phyloP scores from a whole-genome alignment of 441 rosid genomes.

The Eutrema salsugineum region DNA sequence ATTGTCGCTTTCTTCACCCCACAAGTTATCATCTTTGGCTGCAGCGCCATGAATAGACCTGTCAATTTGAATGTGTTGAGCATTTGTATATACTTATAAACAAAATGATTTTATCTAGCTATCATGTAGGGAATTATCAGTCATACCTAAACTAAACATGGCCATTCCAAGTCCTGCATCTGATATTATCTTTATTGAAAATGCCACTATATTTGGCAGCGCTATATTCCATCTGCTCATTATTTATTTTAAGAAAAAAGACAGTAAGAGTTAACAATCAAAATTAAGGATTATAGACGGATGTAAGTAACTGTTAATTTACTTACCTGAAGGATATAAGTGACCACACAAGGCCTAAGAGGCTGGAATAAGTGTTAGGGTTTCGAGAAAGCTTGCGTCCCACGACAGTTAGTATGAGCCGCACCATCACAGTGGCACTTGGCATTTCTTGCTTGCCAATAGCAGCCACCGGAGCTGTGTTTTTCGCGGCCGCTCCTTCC shows the following conservation, averaged over 20 bases:
- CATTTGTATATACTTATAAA: neutral
- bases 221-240: constrained; percentile 60
- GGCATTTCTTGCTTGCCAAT: constrained; percentile 56
- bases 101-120: neutral
- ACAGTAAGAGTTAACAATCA: neutral
- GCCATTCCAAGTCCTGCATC: constrained; percentile 92
- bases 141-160: constrained; percentile 77
- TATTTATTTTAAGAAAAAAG: neutral
- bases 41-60: constrained; percentile 87
- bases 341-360: constrained; percentile 73
- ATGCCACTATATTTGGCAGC: constrained; percentile 58
- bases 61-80: neutral
- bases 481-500: constrained; percentile 30
- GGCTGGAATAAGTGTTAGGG: constrained; percentile 75
- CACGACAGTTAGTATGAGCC: constrained; percentile 60
- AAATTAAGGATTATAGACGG: neutral
- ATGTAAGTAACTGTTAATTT: neutral
- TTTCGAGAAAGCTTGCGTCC: constrained; percentile 79
- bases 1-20: constrained; percentile 61
- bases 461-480: constrained; percentile 23
- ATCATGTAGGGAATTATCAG: neutral
- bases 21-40: constrained; percentile 67
- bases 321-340: constrained; percentile 70
- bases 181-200: constrained; percentile 67
- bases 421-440: constrained; percentile 49